Conservation (phyloP, 805 yeast species). For the Candida cerambycidarum region DNA sequence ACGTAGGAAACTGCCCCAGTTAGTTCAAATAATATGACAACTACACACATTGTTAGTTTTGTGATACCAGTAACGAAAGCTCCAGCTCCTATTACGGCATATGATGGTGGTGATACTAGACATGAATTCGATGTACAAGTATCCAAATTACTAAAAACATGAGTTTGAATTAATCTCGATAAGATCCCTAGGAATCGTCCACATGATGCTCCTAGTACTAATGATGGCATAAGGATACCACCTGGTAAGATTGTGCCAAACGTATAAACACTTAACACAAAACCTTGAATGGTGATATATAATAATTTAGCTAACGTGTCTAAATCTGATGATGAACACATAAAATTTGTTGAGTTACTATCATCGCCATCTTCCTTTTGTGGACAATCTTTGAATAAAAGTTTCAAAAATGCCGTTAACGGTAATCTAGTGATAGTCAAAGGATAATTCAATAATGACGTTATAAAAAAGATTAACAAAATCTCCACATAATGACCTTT, state of each 20-base stretch:
- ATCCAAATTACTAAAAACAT: constrained; percentile 32
- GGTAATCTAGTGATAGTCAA: constrained; percentile 53
- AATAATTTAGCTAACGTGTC: constrained; percentile 28
- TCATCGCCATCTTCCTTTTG: constrained; percentile 12
- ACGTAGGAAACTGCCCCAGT: constrained; percentile 86
- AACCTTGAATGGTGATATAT: constrained; percentile 49
- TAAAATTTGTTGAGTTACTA: constrained; percentile 30
- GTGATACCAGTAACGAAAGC: constrained; percentile 80
- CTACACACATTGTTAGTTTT: constrained; percentile 75
- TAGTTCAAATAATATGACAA: constrained; percentile 76
- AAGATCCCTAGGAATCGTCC: constrained; percentile 59
- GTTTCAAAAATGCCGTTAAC: constrained; percentile 54
- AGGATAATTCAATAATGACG: constrained; percentile 58
- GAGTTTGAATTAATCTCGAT: constrained; percentile 47
- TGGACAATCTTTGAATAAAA: constrained; percentile 69
- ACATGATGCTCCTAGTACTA: constrained; percentile 59
- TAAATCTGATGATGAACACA: constrained; percentile 31
- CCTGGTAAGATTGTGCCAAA: constrained; percentile 71
- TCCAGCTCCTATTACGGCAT: constrained; percentile 88
- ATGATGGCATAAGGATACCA: constrained; percentile 63
- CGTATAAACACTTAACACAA: constrained; percentile 62
- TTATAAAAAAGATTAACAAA: constrained; percentile 44
- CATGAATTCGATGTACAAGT: constrained; percentile 44
- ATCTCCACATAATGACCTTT: constrained; percentile 48
- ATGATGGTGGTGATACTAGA: constrained; percentile 82